A percentile compares a stretch with the other conserved stretches of the same genome.
phyloP scores from a whole-genome alignment of 495 filamentous ascomycete species.

The Xylaria castorea region DNA sequence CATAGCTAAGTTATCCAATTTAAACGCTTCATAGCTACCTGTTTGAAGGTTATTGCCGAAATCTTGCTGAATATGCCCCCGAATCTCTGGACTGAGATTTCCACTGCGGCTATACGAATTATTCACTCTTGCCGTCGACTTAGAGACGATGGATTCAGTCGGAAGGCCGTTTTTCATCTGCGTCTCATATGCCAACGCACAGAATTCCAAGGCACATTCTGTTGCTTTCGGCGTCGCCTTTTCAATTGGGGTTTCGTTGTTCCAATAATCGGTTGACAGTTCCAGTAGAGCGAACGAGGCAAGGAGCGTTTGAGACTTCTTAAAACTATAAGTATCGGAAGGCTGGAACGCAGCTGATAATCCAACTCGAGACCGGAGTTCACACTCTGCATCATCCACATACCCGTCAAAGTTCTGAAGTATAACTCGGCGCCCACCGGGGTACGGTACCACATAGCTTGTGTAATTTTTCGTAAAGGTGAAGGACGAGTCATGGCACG shows the following conservation, averaged over 20 bases:
- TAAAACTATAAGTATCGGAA: not conserved
- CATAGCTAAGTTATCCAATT: not conserved
- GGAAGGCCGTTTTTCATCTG: not conserved
- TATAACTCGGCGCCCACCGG: not conserved
- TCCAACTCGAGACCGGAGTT: not conserved
- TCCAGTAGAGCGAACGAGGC: not conserved
- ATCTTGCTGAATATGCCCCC: not conserved
- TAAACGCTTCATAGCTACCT: not conserved
- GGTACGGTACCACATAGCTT: not conserved
- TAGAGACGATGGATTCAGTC: not conserved
- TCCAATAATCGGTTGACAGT: not conserved
- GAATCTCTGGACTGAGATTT: not conserved
- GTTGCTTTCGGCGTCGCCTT: not conserved
- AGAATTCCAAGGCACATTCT: conserved; percentile 1
- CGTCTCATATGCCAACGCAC: not conserved
- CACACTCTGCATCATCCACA: not conserved
- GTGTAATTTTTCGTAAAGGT: not conserved
- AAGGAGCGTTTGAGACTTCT: not conserved
- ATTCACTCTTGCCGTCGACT: not conserved
- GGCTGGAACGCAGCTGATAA: not conserved
- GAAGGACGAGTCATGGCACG: not conserved
- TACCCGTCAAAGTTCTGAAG: not conserved
- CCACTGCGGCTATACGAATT: not conserved
- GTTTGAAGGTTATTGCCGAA: not conserved
- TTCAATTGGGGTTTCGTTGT: not conserved